Conservation (phyloP, 2,329 filamentous ascomycete species). For the Pseudocercospora musae region DNA sequence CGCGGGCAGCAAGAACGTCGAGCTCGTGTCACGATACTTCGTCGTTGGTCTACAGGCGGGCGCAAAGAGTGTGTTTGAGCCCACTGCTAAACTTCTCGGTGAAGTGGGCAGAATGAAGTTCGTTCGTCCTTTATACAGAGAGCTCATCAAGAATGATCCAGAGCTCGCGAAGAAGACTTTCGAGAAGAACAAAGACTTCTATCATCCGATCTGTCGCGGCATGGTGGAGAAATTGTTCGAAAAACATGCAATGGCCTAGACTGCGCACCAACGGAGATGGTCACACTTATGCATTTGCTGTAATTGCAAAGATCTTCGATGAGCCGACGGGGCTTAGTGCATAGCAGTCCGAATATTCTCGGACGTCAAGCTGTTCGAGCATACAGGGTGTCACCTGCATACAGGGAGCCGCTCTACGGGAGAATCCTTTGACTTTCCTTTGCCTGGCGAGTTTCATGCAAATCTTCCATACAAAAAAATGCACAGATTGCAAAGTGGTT, state of each 20-base stretch:
- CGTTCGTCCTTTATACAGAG: slow-evolving; percentile 78
- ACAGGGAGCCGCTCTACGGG: no score
- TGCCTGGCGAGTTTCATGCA: no score
- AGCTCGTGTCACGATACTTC: slow-evolving; percentile 78
- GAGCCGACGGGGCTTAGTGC: background rate
- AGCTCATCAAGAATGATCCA: slow-evolving; percentile 70
- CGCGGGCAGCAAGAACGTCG: slow-evolving; percentile 73
- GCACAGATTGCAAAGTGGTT: no score
- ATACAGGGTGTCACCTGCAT: no score
- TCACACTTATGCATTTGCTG: background rate
- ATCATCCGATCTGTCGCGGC: slow-evolving; percentile 85
- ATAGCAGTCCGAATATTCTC: background rate
- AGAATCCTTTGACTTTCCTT: no score
- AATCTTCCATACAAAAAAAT: no score
- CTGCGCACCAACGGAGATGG: background rate
- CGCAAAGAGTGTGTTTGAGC: slow-evolving; percentile 65
- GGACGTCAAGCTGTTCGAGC: background rate
- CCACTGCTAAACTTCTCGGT: slow-evolving; percentile 71
- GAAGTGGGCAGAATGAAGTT: slow-evolving; percentile 95
- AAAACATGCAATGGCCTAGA: slow-evolving; percentile 18
- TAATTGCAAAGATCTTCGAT: no score
- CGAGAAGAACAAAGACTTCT: slow-evolving; percentile 83
- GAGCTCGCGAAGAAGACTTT: slow-evolving; percentile 77
- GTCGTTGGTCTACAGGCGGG: slow-evolving; percentile 73
- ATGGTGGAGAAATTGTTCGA: slow-evolving; percentile 71